phyloP scores from a whole-genome alignment of 805 yeast genomes.

The Kodamaea kakaduensis region DNA sequence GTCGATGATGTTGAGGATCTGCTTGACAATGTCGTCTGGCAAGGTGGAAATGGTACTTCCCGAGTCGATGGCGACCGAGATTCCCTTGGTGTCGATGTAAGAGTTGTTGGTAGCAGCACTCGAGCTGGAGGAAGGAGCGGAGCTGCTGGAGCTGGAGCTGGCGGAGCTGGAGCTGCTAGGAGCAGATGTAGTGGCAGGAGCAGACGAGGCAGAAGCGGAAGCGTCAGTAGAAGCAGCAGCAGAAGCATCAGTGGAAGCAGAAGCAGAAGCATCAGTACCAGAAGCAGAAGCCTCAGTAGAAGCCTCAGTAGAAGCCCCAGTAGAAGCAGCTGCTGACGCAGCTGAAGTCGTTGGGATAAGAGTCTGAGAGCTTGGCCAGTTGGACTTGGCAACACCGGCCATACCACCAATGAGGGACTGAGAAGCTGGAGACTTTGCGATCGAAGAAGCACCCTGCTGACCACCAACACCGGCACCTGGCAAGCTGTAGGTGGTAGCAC shows the following conservation, averaged over 20 bases:
- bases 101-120: conserved; percentile 3
- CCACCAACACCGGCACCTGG: too few species aligned
- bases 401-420: too few species aligned
- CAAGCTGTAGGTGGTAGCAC: too few species aligned
- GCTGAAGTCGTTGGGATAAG: conserved; percentile 1
- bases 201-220: conserved; percentile 4
- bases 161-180: conserved; percentile 8
- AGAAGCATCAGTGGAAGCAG: conserved; percentile 2
- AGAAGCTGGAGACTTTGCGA: too few species aligned
- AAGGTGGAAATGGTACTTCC: conserved; percentile 52
- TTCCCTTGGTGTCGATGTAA: conserved; percentile 11
- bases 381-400: too few species aligned
- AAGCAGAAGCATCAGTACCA: conserved; percentile 1
- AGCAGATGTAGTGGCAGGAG: conserved; percentile 5
- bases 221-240: conserved; percentile 4
- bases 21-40: conserved; percentile 26
- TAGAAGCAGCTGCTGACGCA: not conserved
- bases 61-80: conserved; percentile 49
- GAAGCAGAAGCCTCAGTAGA: conserved; percentile 4
- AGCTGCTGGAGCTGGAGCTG: conserved; percentile 3
- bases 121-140: conserved; percentile 4
- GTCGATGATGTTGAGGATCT: conserved; percentile 8
- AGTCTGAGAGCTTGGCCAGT: too few species aligned
- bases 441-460: too few species aligned
- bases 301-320: conserved; percentile 4